A percentile compares a stretch with the other conserved stretches of the same genome.
Conservation (phyloP, 441 rosid genomes). For the Macaranga tanarius region DNA sequence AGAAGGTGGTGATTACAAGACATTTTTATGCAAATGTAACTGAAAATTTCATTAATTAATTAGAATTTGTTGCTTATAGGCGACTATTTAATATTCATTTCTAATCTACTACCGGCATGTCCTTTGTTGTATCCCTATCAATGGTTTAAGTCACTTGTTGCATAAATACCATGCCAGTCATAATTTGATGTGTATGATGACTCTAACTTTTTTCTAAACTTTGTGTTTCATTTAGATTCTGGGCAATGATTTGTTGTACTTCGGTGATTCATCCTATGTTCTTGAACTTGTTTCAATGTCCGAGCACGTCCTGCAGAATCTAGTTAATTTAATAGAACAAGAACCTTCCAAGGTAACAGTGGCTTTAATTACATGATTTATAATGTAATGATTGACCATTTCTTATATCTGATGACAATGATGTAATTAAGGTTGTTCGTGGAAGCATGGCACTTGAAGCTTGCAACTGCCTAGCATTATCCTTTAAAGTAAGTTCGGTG, state of each 20-base stretch:
- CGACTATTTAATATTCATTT: neutral
- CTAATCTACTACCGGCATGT: neutral
- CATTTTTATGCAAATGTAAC: neutral
- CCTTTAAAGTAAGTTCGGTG: constrained; percentile 51
- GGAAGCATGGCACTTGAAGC: constrained; percentile 89
- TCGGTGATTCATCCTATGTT: constrained; percentile 60
- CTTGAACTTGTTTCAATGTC: constrained; percentile 50
- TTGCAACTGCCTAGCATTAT: constrained; percentile 72
- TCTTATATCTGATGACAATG: constrained; percentile 25
- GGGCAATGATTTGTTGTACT: constrained; percentile 60
- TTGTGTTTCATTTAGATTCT: constrained; percentile 42
- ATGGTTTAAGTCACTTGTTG: neutral
- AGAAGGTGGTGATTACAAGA: neutral
- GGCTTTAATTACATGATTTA: constrained; percentile 10
- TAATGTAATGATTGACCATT: neutral
- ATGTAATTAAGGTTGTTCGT: constrained; percentile 48
- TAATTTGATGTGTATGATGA: neutral
- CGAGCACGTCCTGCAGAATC: constrained; percentile 42
- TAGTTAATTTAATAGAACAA: constrained; percentile 52
- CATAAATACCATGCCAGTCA: neutral
- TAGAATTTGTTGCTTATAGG: neutral
- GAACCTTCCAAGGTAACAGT: constrained; percentile 64
- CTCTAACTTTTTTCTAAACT: constrained; percentile 9
- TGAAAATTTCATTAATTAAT: neutral
- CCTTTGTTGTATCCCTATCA: neutral